phyloP scores from a whole-genome alignment of 139 green algal species.

The Chlorella sp. region DNA sequence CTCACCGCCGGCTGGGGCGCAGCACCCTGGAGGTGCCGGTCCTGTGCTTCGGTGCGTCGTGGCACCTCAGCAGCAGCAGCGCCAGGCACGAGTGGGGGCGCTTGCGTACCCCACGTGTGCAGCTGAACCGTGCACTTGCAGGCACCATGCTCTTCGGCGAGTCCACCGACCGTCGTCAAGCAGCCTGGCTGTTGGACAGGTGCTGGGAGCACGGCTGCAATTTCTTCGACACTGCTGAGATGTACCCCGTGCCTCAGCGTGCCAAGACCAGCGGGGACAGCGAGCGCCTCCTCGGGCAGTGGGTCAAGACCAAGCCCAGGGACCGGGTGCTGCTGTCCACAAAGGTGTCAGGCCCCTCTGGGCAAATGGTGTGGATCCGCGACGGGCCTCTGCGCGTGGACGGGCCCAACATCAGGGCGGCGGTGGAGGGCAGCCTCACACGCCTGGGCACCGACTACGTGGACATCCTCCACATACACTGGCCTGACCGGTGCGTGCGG shows the following conservation, averaged over 20 bases:
- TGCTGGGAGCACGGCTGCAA: constrained; percentile 66
- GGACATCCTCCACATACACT: constrained; percentile 90
- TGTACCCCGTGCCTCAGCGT: constrained; percentile 83
- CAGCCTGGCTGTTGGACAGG: constrained; percentile 39
- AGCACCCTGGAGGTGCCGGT: not conserved
- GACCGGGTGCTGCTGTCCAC: constrained; percentile 53
- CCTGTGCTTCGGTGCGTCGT: constrained; percentile 5
- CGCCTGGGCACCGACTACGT: constrained; percentile 84
- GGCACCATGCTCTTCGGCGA: constrained; percentile 91
- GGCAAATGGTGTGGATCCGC: constrained; percentile 79
- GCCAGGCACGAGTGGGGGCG: not conserved
- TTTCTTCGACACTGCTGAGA: constrained; percentile 86
- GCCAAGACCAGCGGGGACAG: constrained; percentile 52
- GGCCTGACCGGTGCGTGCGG: constrained; percentile 57
- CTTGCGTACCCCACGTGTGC: not conserved
- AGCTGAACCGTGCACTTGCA: constrained; percentile 14
- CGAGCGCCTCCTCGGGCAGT: constrained; percentile 49
- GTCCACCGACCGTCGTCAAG: constrained; percentile 25
- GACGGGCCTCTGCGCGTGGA: constrained; percentile 59
- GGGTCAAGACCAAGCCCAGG: constrained; percentile 23
- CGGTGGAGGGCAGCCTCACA: constrained; percentile 65
- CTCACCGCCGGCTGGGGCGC: not conserved
- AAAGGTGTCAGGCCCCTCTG: constrained; percentile 76
- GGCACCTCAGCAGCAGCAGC: not conserved
- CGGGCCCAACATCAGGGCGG: constrained; percentile 50